Percentiles rank a stretch among this genome's conserved stretches.
phyloP scores from a whole-genome alignment of 225 moss, liverwort and hornwort genomes.

The Polytrichum commune region DNA sequence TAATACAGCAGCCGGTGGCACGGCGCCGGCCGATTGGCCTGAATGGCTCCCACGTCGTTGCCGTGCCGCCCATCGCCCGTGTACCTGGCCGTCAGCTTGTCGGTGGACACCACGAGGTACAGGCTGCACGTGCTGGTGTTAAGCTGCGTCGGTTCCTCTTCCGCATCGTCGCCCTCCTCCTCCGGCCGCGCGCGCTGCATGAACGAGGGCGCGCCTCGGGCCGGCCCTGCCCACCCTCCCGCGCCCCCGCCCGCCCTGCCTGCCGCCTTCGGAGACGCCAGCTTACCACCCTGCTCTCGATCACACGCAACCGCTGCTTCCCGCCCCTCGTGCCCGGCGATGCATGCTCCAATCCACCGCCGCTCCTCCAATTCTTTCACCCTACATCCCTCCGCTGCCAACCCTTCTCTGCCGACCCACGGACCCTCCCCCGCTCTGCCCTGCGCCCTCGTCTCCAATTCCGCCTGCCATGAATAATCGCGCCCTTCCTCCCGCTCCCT shows the following conservation, averaged over 20 bases:
- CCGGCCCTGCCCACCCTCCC: slow-evolving; percentile 12
- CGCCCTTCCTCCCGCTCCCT: neutral
- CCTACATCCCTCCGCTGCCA: slow-evolving; percentile 3
- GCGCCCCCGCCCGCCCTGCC: neutral
- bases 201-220: slow-evolving; percentile 18
- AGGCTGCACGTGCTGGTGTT: slow-evolving; percentile 87
- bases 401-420: slow-evolving; percentile 3
- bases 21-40: slow-evolving; percentile 81
- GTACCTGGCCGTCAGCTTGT: slow-evolving; percentile 84
- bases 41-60: slow-evolving; percentile 91
- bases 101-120: slow-evolving; percentile 79
- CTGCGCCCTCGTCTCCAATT: neutral
- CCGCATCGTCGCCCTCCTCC: slow-evolving; percentile 57
- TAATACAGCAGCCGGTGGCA: slow-evolving; percentile 83
- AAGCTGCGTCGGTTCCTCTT: slow-evolving; percentile 81
- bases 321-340: neutral
- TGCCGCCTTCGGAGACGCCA: slow-evolving; percentile 21
- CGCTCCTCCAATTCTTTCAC: neutral
- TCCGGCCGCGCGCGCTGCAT: slow-evolving; percentile 38
- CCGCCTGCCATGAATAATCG: neutral
- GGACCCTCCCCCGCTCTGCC: neutral
- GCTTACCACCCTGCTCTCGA: slow-evolving; percentile 4
- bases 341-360: slow-evolving; percentile 7
- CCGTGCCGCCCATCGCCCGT: slow-evolving; percentile 67
- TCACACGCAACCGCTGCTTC: slow-evolving; percentile 5